Evolutionary conservation across 345 rosid genomes (phyloP), one percentile per base, ranked within the genome.

Genomic region (Turritis glabra): DNA sequence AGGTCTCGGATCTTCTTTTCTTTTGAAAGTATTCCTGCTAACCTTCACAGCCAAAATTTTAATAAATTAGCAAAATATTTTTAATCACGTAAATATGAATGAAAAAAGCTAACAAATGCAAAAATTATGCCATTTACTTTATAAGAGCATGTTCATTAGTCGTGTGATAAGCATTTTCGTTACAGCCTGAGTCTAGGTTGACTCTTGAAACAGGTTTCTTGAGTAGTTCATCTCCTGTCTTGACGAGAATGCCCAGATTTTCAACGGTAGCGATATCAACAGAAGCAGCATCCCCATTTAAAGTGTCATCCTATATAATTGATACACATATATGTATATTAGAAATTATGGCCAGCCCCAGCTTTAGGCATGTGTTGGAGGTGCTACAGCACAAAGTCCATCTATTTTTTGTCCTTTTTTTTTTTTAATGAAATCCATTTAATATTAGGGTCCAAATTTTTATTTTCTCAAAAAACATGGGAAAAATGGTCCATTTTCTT

Each of bases 221-320:
- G 41, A 85, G 70, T 53, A 88, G 68, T 12, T 80, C 67, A 8
- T 84, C 83, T 38, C 90, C 94, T 11, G 77, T 80, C 77, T 75
- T 83, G 14, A 64, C 80, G 0, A 90, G 78, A 50, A 64, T 54
- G 19, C 83, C 72, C 32, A 89, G 67, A 77, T 88, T 87, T 5
- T 82, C 81, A 9, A 73, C 52, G 0, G 90, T 88, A 4, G 94
- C 84, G 23, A 86, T 40, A 66, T 90, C 96, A 40, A 83, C 84
- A 0, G 87, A 83, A 12, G 86, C 69, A 27, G 74, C 75, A 10
- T 69, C 63, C 7, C 87, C 86, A 2, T 1, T 66, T 21, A 89
- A 50, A 4, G 82, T 79, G 35, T 89, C 90, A 65, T 84, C 86
- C 89, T 87, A 67, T 55, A 52, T 19, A 32, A 3, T 61, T 19